These are phyloP conservation scores for Ceratobasidium sp. DNA, from an alignment of 1,284 basidiomycete genomes.

Conservation along the genomic window DNA sequence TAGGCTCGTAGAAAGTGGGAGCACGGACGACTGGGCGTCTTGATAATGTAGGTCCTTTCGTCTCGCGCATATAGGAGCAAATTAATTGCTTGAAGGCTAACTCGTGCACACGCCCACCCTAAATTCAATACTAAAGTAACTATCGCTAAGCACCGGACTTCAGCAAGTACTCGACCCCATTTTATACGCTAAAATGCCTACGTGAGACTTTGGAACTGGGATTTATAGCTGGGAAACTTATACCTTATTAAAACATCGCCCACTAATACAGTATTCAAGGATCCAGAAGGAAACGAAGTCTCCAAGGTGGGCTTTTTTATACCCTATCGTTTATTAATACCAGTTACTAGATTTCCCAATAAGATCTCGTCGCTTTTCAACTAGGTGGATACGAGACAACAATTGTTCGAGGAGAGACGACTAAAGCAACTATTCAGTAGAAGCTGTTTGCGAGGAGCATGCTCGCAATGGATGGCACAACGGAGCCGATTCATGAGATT, in stretches of 20 bases:
- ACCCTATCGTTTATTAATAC: not conserved
- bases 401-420: not conserved
- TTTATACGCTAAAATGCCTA: no score
- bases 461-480: conserved; percentile 10
- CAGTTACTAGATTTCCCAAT: not conserved
- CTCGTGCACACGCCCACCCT: no score
- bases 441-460: conserved; percentile 4
- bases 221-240: not conserved
- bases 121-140: no score
- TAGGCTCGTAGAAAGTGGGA: no score
- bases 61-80: no score
- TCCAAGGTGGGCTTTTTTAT: not conserved
- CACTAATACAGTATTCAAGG: not conserved
- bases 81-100: no score
- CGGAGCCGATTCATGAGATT: not conserved
- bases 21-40: no score
- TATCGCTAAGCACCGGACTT: no score
- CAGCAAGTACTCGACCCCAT: no score
- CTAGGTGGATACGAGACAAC: not conserved
- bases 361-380: not conserved
- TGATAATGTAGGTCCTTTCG: no score
- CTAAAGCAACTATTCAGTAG: conserved; percentile 11
- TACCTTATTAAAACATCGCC: conserved; percentile 7
- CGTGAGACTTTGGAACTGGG: no score
- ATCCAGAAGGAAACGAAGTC: not conserved